Base-by-base conservation (phyloP, 1,139 yeast genomes). In the Scheffersomyces quercinus region DNA sequence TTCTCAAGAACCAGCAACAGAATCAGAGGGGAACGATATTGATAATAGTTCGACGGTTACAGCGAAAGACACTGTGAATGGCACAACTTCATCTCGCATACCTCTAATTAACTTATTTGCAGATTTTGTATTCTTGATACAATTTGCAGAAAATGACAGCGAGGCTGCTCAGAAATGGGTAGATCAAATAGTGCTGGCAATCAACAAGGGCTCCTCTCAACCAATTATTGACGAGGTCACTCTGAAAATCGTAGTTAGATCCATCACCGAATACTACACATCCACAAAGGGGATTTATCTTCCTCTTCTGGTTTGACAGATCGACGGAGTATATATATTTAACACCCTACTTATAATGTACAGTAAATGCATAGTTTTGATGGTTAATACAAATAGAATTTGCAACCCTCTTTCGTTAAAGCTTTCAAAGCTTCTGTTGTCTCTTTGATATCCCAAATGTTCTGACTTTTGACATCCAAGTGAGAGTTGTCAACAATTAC, bases 401-500 rank as follows among this genome's bases (percentile, higher is more conserved):
- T 77, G 5, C 82, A 65, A 4, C 81, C 77, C 5, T 61, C 53
- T 35, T 64, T 63, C 5, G 77, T 63, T 45, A 81, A 64, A 7
- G 58, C 61, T 49, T 73, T 75, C 43, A 80, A 56, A 3, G 73
- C 64, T 16, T 61, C 62, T 9, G 68, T 57, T 5, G 81, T 74
- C 47, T 78, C 84, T 31, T 68, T 66, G 32, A 73, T 65, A 48
- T 85, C 91, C 82, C 87, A 82, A 3, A 85, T 69, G 47, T 77
- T 79, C 52, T 83, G 84, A 44, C 74, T 68, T 62, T 86, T 86
- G 14, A 73, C 63, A 57, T 86, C 90, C 55, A 85, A 68, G 54
- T 77, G 81, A 4, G 86, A 68, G 39, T 81, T 76, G 56, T 86
- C 93, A 16, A 84, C 69, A n/a, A 85, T 73, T 10, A 85, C 64